phyloP scores from a whole-genome alignment of 768 basidiomycete species.

The Inosperma sp. region DNA sequence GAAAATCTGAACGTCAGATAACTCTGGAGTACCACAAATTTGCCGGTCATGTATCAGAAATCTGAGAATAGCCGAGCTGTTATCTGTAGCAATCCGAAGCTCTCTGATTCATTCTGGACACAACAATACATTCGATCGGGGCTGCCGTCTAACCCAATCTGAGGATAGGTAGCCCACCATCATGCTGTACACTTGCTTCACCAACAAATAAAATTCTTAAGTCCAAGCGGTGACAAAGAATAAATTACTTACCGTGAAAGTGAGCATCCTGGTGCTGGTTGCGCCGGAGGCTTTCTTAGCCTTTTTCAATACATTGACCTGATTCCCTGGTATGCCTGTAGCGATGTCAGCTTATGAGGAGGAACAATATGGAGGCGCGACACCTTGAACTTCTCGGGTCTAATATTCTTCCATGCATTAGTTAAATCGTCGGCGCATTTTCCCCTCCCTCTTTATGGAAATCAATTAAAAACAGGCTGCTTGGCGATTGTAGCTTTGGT shows the following conservation, averaged over 20 bases:
- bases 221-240: too few species aligned
- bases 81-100: background rate
- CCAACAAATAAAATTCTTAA: too few species aligned
- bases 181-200: too few species aligned
- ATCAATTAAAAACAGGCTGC: conserved; percentile 3
- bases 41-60: too few species aligned
- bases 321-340: conserved; percentile 1
- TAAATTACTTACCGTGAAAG: background rate
- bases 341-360: background rate
- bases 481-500: background rate
- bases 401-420: conserved; percentile 2
- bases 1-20: background rate
- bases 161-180: background rate
- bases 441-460: background rate
- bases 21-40: background rate
- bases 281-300: background rate
- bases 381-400: background rate
- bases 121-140: background rate
- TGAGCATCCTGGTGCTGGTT: background rate
- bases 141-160: background rate
- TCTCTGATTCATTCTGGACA: background rate
- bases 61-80: background rate
- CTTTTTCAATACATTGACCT: too few species aligned
- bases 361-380: background rate
- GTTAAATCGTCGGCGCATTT: background rate